These are phyloP conservation scores for Agaricus blazei DNA, from an alignment of 768 basidiomycete genomes.

Conservation along the genomic window DNA sequence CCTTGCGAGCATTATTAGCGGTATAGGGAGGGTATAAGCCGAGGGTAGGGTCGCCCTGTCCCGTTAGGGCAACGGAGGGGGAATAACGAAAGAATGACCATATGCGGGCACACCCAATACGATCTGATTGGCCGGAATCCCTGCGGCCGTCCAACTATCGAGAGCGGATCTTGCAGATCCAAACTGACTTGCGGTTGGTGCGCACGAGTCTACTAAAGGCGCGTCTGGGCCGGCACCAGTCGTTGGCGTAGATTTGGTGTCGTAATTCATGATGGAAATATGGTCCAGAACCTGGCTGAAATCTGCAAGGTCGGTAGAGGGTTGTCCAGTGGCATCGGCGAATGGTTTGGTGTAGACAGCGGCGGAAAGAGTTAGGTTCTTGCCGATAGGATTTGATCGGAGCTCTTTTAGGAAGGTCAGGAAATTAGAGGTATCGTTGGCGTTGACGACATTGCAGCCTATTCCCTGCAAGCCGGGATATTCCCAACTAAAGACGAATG, in stretches of 20 bases:
- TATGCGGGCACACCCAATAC: conserved; percentile 84
- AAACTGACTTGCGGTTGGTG: conserved; percentile 44
- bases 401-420: conserved; percentile 72
- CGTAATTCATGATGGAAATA: conserved; percentile 72
- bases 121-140: conserved; percentile 66
- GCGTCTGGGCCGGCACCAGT: conserved; percentile 73
- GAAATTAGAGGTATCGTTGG: conserved; percentile 73
- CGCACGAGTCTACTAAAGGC: conserved; percentile 77
- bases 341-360: conserved; percentile 69
- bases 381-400: conserved; percentile 45
- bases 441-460: conserved; percentile 59
- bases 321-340: conserved; percentile 46
- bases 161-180: conserved; percentile 80
- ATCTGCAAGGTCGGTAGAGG: conserved; percentile 55
- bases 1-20: conserved; percentile 33
- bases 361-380: conserved; percentile 64
- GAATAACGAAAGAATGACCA: conserved; percentile 67
- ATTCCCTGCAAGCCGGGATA: conserved; percentile 70
- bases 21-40: conserved; percentile 51
- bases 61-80: conserved; percentile 28
- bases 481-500: conserved; percentile 60
- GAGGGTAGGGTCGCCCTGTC: conserved; percentile 24
- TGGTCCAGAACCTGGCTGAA: conserved; percentile 73
- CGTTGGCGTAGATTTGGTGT: conserved; percentile 51
- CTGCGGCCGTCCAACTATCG: conserved; percentile 67